Percentiles rank a stretch among this genome's conserved stretches.
Evolutionary conservation across 2,329 filamentous ascomycete genomes (phyloP).

Genomic region (Chrysoporthe deuterocubensis): DNA sequence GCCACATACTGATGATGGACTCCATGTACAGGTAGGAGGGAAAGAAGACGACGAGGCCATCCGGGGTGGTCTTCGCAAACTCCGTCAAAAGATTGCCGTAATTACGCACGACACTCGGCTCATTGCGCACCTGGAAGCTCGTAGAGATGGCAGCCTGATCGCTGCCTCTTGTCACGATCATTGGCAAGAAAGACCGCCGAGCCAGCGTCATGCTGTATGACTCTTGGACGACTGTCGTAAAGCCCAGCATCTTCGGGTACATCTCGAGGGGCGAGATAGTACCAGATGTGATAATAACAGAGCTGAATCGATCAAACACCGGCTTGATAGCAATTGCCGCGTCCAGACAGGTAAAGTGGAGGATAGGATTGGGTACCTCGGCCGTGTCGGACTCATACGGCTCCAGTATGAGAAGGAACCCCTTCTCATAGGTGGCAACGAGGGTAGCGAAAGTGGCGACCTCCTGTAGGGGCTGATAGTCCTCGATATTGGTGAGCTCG

Average conservation of each 20-base stretch:
- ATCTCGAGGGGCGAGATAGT: slow-evolving; percentile 97
- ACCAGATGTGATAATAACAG: slow-evolving; percentile 97
- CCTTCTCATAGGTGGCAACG: slow-evolving; percentile 94
- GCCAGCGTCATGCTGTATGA: slow-evolving; percentile 98
- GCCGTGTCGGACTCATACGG: slow-evolving; percentile 95
- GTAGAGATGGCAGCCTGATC: slow-evolving; percentile 94
- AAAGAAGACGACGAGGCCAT: slow-evolving; percentile 99
- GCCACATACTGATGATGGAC: slow-evolving; percentile 98
- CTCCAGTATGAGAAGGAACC: slow-evolving; percentile 94
- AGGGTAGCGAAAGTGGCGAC: slow-evolving; percentile 97
- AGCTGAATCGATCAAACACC: slow-evolving; percentile 96
- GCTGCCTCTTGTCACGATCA: slow-evolving; percentile 95
- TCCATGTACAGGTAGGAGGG: slow-evolving; percentile 99
- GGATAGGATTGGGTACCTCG: slow-evolving; percentile 92
- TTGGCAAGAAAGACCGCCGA: slow-evolving; percentile 90
- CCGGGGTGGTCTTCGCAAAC: slow-evolving; percentile 93
- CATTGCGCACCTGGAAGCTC: slow-evolving; percentile 92
- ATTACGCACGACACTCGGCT: slow-evolving; percentile 94
- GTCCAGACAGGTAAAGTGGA: slow-evolving; percentile 96
- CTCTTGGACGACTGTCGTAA: slow-evolving; percentile 89
- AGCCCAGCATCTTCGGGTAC: slow-evolving; percentile 98
- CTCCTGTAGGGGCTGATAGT: slow-evolving; percentile 95
- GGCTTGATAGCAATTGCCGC: slow-evolving; percentile 98
- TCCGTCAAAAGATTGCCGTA: slow-evolving; percentile 93
- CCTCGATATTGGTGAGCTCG: slow-evolving; percentile 96